Base-by-base conservation (phyloP, 2,329 filamentous ascomycete genomes). In the Aureobasidium sp. region DNA sequence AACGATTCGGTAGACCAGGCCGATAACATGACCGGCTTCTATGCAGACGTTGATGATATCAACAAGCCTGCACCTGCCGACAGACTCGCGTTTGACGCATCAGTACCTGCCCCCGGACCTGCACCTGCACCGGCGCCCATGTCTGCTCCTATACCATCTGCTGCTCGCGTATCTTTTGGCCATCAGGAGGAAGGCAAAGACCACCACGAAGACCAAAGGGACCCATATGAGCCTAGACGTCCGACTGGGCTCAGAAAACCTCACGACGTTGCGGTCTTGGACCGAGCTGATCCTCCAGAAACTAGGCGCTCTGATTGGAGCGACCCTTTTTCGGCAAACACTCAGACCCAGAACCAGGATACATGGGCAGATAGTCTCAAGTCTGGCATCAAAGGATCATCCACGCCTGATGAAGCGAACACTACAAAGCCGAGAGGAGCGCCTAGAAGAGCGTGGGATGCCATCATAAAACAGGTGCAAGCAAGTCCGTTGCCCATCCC, bases 401-500 rank as follows among this genome's bases (percentile, higher is more conserved):
- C 42, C 24, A 37, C 42, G 15, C 22, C 42, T n/a, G 54, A 47
- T 5, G 31, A 48, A 12, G 11, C 17, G 5, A 24, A 58, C 1
- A 24, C 54, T 5, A 17, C 24, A 11, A 39, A 35, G n/a, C 29
- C 17, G 1, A 35, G 14, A 37, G 42, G 54, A 14, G 54, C 54
- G 39, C 44, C 57, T 42, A 60, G 71, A 37, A 49, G 37, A 33
- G 57, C 45, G 15, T 60, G 57, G 57, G 45, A 71, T 57, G 70
- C 67, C 61, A 69, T 71, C 52, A 19, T n/a, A 22, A 60, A 42
- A 50, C 44, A 60, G 35, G 33, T 40, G 19, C 14, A 60, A 17
- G 69, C 70, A 59, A 53, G 66, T 8, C 63, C 66, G 7, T 53
- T 73, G 4, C 72, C 71, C 14, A 72, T 79, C 60, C 75, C 76